Percentiles rank a stretch among this genome's conserved stretches.
phyloP scores from a whole-genome alignment of 164 flowering plant species.

The Brasenia schreberi region DNA sequence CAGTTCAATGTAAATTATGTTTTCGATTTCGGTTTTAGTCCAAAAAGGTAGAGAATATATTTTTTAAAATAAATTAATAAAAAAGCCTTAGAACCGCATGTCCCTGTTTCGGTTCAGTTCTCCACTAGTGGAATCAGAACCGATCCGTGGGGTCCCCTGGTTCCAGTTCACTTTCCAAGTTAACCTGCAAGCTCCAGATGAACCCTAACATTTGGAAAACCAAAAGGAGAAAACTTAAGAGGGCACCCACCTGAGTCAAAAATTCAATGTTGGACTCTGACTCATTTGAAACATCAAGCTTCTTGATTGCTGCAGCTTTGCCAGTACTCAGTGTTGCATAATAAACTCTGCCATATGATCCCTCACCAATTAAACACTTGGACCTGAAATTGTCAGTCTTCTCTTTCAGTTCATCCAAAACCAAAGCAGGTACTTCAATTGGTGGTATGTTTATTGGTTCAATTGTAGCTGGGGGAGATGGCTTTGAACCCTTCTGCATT shows the following conservation, averaged over 20 bases:
- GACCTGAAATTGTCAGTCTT: constrained; percentile 10
- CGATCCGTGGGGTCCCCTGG: too few relatives aligned
- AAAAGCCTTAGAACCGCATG: too few relatives aligned
- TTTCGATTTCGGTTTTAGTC: too few relatives aligned
- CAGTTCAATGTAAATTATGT: too few relatives aligned
- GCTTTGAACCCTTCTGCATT: constrained; percentile 7
- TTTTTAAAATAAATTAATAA: too few relatives aligned
- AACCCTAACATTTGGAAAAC: too few relatives aligned
- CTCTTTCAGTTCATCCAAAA: constrained; percentile 9
- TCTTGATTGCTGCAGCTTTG: constrained; percentile 7
- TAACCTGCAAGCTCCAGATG: too few relatives aligned
- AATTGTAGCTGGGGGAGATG: constrained; percentile 4
- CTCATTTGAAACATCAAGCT: constrained; percentile 8
- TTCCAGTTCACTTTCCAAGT: too few relatives aligned
- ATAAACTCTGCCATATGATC: constrained; percentile 11
- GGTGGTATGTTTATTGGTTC: constrained; percentile 1
- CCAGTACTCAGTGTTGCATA: constrained; percentile 9
- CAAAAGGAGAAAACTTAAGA: neutral
- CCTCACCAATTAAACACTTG: constrained; percentile 12
- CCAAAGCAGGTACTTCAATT: constrained; percentile 7
- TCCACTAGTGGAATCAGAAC: too few relatives aligned
- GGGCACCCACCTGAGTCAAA: constrained; percentile 4
- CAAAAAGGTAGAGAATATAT: too few relatives aligned
- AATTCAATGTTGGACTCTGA: constrained; percentile 5
- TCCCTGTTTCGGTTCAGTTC: too few relatives aligned